Evolutionary conservation across 257 asterid genomes (phyloP), one percentile per base, ranked within the genome.

Genomic region (Sherardia arvensis): DNA sequence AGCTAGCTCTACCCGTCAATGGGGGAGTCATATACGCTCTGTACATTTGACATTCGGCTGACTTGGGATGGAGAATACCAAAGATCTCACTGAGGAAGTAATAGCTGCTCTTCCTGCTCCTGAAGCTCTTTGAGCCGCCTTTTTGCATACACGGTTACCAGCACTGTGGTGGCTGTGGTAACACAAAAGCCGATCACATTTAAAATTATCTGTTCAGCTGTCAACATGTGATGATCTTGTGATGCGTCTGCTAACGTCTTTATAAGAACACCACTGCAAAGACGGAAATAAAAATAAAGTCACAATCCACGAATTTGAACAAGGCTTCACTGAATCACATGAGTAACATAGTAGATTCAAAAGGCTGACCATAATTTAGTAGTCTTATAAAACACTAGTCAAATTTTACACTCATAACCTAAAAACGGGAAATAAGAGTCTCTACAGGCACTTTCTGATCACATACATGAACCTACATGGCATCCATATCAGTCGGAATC

Each of bases 181-280:
- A 71, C 25, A 78, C 87, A 67, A 67, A 90, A 90, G 47, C 97
- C 94, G 12, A 77, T 12, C 20, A 80, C 84, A 40, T 84, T 85
- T 65, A 87, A 74, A 62, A 79, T 66, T 25, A 87, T 84, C 74
- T 87, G 84, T 26, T 80, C 61, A 58, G 72, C 80, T 22, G 94
- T 77, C 34, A 87, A 64, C 30, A 80, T 48, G 21, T 63, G 78
- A 47, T 62, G 75, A 61, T 84, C 90, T 25, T 74, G 73, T 8
- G 97, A 87, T 60, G 92, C 97, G 71, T 87, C 80, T 3, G 95
- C 97, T 53, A 90, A 72, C 2, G 97, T 79, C 74, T 80, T 80
- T 59, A 90, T 83, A 63, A 90, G 72, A 56, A 87, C 80, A 61
- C 97, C 97, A 68, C 97, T 90, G 64, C 81, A 76, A n/a, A 60